Base-by-base conservation (phyloP, 164 flowering plant genomes). In the Houttuynia cordata region DNA sequence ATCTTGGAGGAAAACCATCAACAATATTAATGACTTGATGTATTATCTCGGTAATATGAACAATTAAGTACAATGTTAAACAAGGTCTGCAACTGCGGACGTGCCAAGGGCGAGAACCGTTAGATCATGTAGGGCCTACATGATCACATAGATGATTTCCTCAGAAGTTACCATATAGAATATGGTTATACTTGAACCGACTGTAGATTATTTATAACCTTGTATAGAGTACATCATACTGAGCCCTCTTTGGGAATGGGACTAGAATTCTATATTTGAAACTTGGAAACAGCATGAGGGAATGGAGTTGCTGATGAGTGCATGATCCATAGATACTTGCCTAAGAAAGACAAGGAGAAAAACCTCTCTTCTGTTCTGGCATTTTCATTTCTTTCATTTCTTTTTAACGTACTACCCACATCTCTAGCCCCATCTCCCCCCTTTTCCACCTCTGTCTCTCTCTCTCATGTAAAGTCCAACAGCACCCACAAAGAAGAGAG, bases 341-440 rank as follows among this genome's bases (percentile, higher is more conserved):
- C 57, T 13, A 54, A 12, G 34, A 54, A 54, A 54, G 59, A 57
- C 59, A 57, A 57, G 59, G 59, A 57, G 59, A 57, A 57, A 57
- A 57, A 14, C 45, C 59, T 37, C 14, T 37, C 45, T 57, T 9
- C 23, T 57, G 59, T 57, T 57, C 57, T 54, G 59, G 59, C 59
- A 34, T 30, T 57, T 57, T 39, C 15, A 57, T 15, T 57, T 39
- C 45, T 37, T 57, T 57, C 21, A 24, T 4, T 57, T 30, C 24
- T 57, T 57, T 30, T 57, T 8, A 30, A 57, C 24, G 57, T 30
- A 23, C 34, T 24, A 24, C n/a, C 42, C 25, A 34, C 59, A 57
- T 57, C 45, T 37, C 1, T 20, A 34, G 41, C 59, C 59, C 21
- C 59, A 17, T 30, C 58, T 56, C 34, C 37, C 39, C 7, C 24